Evolutionary conservation across 2,329 filamentous ascomycete species (phyloP), one percentile per base, ranked within the genome.

Genomic region (Stagonosporopsis chrysanthemi): DNA sequence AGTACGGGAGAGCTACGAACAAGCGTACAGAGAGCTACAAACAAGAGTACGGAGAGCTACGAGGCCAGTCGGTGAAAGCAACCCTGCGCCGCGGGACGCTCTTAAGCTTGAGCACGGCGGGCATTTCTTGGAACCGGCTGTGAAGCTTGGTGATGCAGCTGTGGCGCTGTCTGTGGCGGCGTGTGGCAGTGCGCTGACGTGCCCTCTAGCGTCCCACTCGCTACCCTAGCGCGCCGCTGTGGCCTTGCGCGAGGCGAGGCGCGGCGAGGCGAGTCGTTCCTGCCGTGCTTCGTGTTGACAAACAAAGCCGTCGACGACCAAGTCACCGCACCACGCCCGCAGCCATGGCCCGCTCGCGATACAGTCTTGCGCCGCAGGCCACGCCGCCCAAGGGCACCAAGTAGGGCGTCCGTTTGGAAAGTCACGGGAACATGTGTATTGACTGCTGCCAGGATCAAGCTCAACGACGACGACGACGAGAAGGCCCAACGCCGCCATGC

Each of bases 391-490:
- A 51, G 42, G 53, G 53, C 2, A 45, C 24, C 23, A 52, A 50
- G 48, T 53, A 47, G 24, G 26, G n/a, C 17, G 22, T n/a, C 26
- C 12, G 40, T 3, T 6, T 7, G 11, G 2, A 14, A 5, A 7
- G 12, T n/a, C 29, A 6, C 17, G 1, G 29, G 5, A 23, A 4
- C 15, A 6, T 14, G 35, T 11, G 15, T 19, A 26, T 52, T 66
- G 46, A 64, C 49, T 23, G 15, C 31, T 2, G 17, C 23, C 69
- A 96, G 92, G 75, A 96, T 99, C 58, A 93, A 95, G 33, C 86
- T 99, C 62, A 98, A 98, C 80, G 95, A 99, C 80, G 95, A 99
- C 82, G 88, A 87, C 59, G 87, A 89, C 68, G 95, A 99, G 80
- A 97, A 96, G 78, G 93, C 92, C 45, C 89, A 89, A 68, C 90